These are phyloP conservation scores for Dalechampia spathulata DNA, from an alignment of 441 rosid genomes.

Conservation along the genomic window DNA sequence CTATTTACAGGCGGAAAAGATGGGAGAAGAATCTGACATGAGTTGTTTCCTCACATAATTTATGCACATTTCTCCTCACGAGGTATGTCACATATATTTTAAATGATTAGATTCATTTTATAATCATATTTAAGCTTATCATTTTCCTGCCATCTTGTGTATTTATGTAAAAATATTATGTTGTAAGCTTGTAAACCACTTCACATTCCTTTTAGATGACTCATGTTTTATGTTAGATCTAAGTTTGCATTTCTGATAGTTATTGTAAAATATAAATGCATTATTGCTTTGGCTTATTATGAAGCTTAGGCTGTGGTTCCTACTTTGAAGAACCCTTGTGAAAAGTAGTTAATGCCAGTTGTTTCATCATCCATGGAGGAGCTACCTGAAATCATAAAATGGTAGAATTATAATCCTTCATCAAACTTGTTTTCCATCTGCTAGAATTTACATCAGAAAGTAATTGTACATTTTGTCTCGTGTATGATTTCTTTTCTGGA, in stretches of 20 bases:
- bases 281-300: background rate
- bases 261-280: background rate
- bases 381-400: background rate
- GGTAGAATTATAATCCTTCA: background rate
- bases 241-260: background rate
- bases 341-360: background rate
- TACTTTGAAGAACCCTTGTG: too few species aligned
- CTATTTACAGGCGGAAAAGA: constrained; percentile 21
- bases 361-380: constrained; percentile 1
- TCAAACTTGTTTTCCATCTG: too few species aligned
- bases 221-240: background rate
- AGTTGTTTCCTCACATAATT: constrained; percentile 19
- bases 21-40: constrained; percentile 24
- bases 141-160: background rate
- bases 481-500: background rate
- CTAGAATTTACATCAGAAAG: too few species aligned
- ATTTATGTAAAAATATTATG: constrained; percentile 22
- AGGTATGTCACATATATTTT: constrained; percentile 13
- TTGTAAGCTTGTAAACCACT: background rate
- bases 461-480: background rate
- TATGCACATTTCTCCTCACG: constrained; percentile 13
- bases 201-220: background rate
- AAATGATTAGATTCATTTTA: constrained; percentile 16
- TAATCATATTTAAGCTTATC: background rate
- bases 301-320: background rate